phyloP scores from a whole-genome alignment of 106 monocot species.

The Acanthochlamys bracteata region DNA sequence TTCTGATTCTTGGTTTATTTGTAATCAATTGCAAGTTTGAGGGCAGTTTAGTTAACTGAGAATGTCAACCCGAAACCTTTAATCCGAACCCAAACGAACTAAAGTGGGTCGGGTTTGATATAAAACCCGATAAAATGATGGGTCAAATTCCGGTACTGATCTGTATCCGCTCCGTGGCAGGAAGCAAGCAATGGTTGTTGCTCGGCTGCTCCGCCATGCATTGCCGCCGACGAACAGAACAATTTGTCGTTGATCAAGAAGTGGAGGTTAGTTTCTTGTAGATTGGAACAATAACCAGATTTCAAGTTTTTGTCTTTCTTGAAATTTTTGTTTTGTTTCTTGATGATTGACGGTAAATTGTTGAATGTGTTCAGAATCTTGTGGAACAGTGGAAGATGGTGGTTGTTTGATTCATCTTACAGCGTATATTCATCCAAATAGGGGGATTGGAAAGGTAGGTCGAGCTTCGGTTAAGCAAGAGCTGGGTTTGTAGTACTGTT shows the following conservation, averaged over 20 bases:
- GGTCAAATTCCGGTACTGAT: too few relatives aligned
- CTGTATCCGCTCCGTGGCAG: too few relatives aligned
- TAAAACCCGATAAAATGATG: too few relatives aligned
- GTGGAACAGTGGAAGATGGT: slow-evolving; percentile 1
- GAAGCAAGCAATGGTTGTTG: background rate
- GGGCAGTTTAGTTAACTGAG: too few relatives aligned
- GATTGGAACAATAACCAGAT: background rate
- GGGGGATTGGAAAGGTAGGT: slow-evolving; percentile 41
- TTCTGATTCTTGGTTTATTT: too few relatives aligned
- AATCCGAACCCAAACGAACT: too few relatives aligned
- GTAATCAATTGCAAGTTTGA: too few relatives aligned
- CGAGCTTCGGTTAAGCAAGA: too few relatives aligned
- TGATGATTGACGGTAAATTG: background rate
- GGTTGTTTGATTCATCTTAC: slow-evolving; percentile 25
- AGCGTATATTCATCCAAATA: slow-evolving; percentile 50
- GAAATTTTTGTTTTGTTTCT: background rate
- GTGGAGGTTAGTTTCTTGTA: background rate
- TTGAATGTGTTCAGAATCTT: background rate
- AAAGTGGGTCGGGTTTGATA: too few relatives aligned
- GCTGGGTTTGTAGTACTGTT: background rate
- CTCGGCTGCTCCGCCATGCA: background rate
- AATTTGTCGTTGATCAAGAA: background rate
- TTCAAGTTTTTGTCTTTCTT: background rate
- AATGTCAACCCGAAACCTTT: too few relatives aligned
- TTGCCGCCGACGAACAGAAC: background rate